Percentiles rank a stretch among this genome's conserved stretches.
These are phyloP conservation scores for Gamarada debralockiae DNA, from an alignment of 495 filamentous ascomycete species.

Conservation along the genomic window DNA sequence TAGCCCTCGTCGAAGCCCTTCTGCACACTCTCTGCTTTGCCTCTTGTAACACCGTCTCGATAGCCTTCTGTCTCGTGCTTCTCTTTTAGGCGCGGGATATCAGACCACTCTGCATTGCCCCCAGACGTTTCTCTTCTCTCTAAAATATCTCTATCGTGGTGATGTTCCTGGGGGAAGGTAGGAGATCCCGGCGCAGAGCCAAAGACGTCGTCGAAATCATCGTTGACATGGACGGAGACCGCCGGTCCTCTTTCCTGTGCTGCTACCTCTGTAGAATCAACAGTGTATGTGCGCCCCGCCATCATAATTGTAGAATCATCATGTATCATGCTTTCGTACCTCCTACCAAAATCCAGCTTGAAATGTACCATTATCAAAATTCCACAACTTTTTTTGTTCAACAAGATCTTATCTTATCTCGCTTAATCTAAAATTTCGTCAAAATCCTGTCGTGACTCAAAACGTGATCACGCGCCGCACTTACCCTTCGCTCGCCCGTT, in stretches of 20 bases:
- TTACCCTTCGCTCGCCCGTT: background rate
- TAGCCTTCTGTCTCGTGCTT: slow-evolving; percentile 86
- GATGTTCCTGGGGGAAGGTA: background rate
- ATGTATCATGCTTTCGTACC: background rate
- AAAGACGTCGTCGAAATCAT: slow-evolving; percentile 26
- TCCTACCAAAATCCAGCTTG: background rate
- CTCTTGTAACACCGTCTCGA: slow-evolving; percentile 73
- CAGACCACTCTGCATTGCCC: slow-evolving; percentile 46
- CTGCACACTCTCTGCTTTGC: slow-evolving; percentile 70
- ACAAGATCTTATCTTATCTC: no score
- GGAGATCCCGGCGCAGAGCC: slow-evolving; percentile 23
- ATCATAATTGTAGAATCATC: background rate
- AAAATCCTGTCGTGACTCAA: no score
- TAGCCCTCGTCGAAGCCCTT: slow-evolving; percentile 88
- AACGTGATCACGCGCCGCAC: background rate
- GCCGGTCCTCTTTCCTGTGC: background rate
- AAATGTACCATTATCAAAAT: background rate
- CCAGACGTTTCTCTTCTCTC: background rate
- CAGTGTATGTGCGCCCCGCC: background rate
- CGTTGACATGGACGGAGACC: slow-evolving; percentile 7
- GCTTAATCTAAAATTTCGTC: no score
- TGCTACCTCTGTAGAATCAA: background rate
- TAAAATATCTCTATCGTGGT: background rate
- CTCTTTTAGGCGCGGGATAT: slow-evolving; percentile 68
- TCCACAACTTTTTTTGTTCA: background rate